Percentiles rank a stretch among this genome's conserved stretches.
Evolutionary conservation across 306 rosid genomes (phyloP).

Genomic region (Glycine soja): DNA sequence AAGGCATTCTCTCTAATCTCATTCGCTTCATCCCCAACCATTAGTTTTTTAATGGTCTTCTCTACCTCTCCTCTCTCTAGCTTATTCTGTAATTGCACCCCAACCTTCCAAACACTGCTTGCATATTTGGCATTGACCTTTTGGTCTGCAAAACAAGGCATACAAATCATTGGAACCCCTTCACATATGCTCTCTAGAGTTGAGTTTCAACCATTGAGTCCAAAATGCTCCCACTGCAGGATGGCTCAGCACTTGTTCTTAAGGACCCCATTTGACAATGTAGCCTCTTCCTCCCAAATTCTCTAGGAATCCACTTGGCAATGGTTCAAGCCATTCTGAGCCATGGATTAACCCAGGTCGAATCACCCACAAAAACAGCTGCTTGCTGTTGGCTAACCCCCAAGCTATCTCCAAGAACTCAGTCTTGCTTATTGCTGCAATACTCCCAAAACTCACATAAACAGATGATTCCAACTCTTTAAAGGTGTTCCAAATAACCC

Average conservation of each 20-base stretch:
- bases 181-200: constrained; percentile 67
- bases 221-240: constrained; percentile 64
- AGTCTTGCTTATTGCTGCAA: constrained; percentile 44
- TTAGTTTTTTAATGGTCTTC: constrained; percentile 48
- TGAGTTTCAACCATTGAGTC: constrained; percentile 81
- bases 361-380: constrained; percentile 73
- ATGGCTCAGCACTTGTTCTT: constrained; percentile 67
- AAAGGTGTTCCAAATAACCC: constrained; percentile 71
- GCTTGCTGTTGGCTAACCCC: constrained; percentile 66
- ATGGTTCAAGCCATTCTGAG: constrained; percentile 58
- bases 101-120: constrained; percentile 63
- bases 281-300: constrained; percentile 54
- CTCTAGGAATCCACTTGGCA: constrained; percentile 59
- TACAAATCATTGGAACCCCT: constrained; percentile 77
- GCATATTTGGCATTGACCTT: constrained; percentile 63
- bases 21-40: constrained; percentile 54
- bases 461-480: constrained; percentile 60
- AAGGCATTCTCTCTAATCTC: constrained; percentile 56
- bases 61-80: constrained; percentile 60
- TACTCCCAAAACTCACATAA: constrained; percentile 73
- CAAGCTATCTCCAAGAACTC: constrained; percentile 70
- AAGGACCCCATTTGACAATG: constrained; percentile 81
- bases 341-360: constrained; percentile 61
- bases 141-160: constrained; percentile 66
- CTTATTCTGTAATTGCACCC: constrained; percentile 52